Conservation (phyloP, 2,329 filamentous ascomycete genomes). For the Gaeumannomyces sp. region DNA sequence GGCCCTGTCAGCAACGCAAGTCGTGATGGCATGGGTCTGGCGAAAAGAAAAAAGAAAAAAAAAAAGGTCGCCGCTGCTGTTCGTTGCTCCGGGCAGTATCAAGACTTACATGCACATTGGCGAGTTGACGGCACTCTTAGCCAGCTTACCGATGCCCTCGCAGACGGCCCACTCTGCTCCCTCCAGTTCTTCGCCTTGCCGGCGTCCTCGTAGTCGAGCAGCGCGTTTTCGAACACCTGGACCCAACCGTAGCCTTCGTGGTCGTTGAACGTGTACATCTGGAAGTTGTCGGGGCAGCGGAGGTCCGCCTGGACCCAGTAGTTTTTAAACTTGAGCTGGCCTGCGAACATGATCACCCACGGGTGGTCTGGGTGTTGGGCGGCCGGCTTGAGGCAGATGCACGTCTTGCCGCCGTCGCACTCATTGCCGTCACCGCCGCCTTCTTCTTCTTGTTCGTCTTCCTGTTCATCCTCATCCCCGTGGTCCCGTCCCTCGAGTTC, state of each 20-base stretch:
- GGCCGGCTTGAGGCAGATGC: slow-evolving; percentile 26
- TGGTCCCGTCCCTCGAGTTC: slow-evolving; percentile 13
- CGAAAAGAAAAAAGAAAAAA: no score
- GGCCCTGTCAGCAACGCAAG: neutral
- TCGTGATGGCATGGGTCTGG: no score
- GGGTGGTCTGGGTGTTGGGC: slow-evolving; percentile 26
- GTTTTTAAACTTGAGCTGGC: slow-evolving; percentile 25
- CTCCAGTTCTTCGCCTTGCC: slow-evolving; percentile 24
- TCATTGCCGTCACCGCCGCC: slow-evolving; percentile 10
- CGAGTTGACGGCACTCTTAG: slow-evolving; percentile 16
- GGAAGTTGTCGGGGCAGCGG: slow-evolving; percentile 31
- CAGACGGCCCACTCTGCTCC: slow-evolving; percentile 34
- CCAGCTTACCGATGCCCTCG: slow-evolving; percentile 28
- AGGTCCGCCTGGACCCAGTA: slow-evolving; percentile 16
- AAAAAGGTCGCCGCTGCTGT: no score
- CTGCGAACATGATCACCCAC: slow-evolving; percentile 26
- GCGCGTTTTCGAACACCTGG: slow-evolving; percentile 35
- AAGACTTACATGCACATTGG: slow-evolving; percentile 17
- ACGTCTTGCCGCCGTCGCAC: slow-evolving; percentile 23
- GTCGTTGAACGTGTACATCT: slow-evolving; percentile 38
- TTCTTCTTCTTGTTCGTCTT: slow-evolving; percentile 14
- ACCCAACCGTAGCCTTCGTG: slow-evolving; percentile 32
- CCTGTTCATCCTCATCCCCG: slow-evolving; percentile 14
- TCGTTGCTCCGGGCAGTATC: neutral
- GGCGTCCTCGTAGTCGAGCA: slow-evolving; percentile 30